Base-by-base conservation (phyloP, 441 rosid species). In the Capsella rubella region DNA sequence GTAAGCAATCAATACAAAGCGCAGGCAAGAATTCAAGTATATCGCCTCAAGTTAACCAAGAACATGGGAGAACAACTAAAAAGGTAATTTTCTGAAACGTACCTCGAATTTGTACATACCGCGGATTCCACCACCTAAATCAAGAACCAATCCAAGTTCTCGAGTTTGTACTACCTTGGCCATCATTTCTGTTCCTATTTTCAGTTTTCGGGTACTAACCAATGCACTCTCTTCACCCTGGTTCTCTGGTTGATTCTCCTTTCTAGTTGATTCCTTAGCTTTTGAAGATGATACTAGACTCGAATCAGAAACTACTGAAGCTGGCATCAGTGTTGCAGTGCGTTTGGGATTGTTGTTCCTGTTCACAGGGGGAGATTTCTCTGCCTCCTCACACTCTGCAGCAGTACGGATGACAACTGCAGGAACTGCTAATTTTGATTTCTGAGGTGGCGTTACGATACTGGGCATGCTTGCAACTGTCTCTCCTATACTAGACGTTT, bases 101-200 rank as follows among this genome's bases (percentile, higher is more conserved):
- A 93, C 99, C 94, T 90, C 82, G 76, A 91, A 95, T 70, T 82
- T 86, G 79, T 90, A 89, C 98, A 93, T 93, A 69, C 97, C 99
- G 49, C 85, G 96, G 69, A 93, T 79, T 71, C 87, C 97, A 80
- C 90, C 84, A 71, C 97, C 98, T 89, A 95, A 76, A 71, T 95
- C 97, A 81, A 91, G 97, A 79, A 91, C 97, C 59, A 95, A 80
- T 64, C 99, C 99, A 67, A 46, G 91, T 0, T 85, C 50, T 47
- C 96, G 93, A 74, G 91, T 74, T 84, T 91, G 87, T 74, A 76
- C 62, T 42, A 93, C 86, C 80, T 85, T 87, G 45, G 97, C 97
- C 8, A 74, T 66, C 63, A 84, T 77, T 81, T 85, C 83, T 54
- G 85, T 81, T 78, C 93, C 98, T 60, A 93, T 62, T 82, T 89